Evolutionary conservation across 768 basidiomycete species (phyloP), one percentile per base, ranked within the genome.

Genomic region (Amanita subjunquillea): DNA sequence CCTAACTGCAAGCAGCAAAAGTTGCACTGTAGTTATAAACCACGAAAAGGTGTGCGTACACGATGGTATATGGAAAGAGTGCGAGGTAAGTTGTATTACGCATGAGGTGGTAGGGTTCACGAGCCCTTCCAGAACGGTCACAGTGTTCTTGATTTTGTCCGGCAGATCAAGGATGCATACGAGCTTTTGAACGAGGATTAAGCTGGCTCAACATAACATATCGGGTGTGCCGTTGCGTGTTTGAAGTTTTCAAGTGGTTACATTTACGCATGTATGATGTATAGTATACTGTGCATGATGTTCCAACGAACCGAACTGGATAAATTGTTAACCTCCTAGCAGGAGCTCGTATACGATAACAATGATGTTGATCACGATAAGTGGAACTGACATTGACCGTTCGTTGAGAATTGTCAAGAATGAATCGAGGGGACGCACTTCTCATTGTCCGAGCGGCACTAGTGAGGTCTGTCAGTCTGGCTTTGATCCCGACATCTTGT

Each of bases 361-460:
- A 60, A 90, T 66, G 50, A 92, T 77, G 69, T 98, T 98, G 47
- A 89, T 62, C 34, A 75, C 82, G 64, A 98, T 97, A 41, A 98
- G 73, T 36, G 94, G 94, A 76, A 98, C 94, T 98, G 55, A 20
- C 59, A 59, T 29, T 48, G 10, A 9, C 13, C 34, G 13, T 46
- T 52, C 48, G 52, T 50, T 46, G 13, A n/a, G 20, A 22, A 23
- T 41, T 4, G 52, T 9, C 70, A 46, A 50, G 10, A 49, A 51
- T 42, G 54, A 23, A 29, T 8, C 2, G 41, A 36, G 36, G 37
- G 50, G 39, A 82, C 94, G 74, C 66, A 99, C 95, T 92, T 67
- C 95, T 82, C 90, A 98, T 91, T 60, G 95, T 98, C 69, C 95
- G 77, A 55, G 97, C 92, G 36, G 95, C 95, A 60, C 87, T 82